Evolutionary conservation across 441 rosid species (phyloP), one percentile per base, ranked within the genome.

Genomic region (Theobroma grandiflorum): DNA sequence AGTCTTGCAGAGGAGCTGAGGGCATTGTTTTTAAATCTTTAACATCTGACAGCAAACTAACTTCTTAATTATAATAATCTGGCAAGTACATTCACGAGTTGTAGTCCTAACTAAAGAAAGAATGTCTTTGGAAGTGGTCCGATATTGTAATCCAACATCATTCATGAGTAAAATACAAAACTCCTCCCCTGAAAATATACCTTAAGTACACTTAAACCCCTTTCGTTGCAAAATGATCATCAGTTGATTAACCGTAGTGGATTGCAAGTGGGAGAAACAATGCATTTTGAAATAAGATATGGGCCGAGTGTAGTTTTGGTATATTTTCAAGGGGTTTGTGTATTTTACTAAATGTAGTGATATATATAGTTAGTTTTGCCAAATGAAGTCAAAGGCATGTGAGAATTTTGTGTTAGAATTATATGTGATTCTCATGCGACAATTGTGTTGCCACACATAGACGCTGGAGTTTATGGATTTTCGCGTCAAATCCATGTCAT

Each of bases 61-160:
- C 63, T 53, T 35, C 1, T 53, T 72, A 26, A 26, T 26, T 26
- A 72, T n/a, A 72, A 72, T 72, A 72, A 53, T 55, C 10, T n/a
- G 8, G 26, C 61, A 50, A 76, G 64, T 76, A 76, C 79, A 65
- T 10, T 20, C 61, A 37, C 65, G 43, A 76, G 79, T 64, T 76
- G 72, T 50, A 64, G 40, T 43, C 16, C 45, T 47, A 20, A 47
- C 6, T 72, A 47, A 47, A 1, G 8, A 58, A 43, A 0, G 4
- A 4, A 61, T 76, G 45, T 76, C 49, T n/a, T 35, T 12, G 59
- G 52, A 76, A 76, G 79, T 76, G 64, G 79, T 76, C 62, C 64
- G 79, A 76, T 64, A 31, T 11, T 75, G 70, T 47, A 62, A 47
- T 43, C 78, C 78, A 61, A 75, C 67, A 75, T 47, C 18, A 0